A percentile compares a stretch with the other conserved stretches of the same genome.
Conservation (phyloP, 257 asterid genomes). For the Solanum clarkiae region DNA sequence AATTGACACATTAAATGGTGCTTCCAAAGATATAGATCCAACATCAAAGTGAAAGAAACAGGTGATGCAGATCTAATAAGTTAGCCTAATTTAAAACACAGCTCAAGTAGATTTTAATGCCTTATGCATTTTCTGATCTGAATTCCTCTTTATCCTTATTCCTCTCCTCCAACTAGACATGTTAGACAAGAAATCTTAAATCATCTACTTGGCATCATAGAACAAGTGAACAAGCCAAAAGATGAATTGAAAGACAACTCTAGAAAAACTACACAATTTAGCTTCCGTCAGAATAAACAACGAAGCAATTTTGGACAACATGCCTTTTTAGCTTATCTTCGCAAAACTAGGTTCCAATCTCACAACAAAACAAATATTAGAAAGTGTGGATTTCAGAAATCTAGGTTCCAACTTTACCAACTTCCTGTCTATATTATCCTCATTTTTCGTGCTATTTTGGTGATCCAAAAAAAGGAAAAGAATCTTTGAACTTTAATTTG, state of each 20-base stretch:
- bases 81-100: background rate
- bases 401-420: background rate
- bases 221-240: background rate
- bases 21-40: background rate
- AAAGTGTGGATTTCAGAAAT: background rate
- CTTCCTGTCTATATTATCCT: background rate
- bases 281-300: too few species aligned
- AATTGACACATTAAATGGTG: background rate
- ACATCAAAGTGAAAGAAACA: background rate
- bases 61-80: background rate
- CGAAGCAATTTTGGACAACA: too few species aligned
- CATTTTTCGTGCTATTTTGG: background rate
- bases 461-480: background rate
- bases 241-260: background rate
- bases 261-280: background rate
- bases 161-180: background rate
- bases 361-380: too few species aligned
- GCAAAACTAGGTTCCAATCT: too few species aligned
- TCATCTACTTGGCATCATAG: background rate
- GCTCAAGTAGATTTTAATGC: background rate
- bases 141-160: too few species aligned
- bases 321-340: too few species aligned
- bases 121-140: background rate
- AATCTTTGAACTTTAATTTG: background rate
- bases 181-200: background rate